Evolutionary conservation across 2,329 filamentous ascomycete species (phyloP).

Genomic region (Hymenoscyphus infarciens): DNA sequence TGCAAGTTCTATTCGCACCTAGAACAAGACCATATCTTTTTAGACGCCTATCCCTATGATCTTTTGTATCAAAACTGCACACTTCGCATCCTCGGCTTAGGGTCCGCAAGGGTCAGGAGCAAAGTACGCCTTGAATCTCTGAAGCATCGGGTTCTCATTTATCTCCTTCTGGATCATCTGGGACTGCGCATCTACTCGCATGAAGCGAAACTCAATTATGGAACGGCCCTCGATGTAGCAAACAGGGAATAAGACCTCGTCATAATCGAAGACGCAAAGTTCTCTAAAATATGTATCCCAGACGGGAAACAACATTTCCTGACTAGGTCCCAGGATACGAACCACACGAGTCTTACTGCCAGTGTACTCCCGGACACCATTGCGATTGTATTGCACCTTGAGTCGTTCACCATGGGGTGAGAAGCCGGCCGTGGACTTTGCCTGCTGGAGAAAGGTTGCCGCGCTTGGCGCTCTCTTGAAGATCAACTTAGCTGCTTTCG

Average conservation of each 20-base stretch:
- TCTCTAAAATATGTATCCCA: constrained; percentile 6
- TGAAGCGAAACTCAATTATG: constrained; percentile 13
- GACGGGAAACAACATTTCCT: constrained; percentile 5
- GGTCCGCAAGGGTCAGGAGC: constrained; percentile 10
- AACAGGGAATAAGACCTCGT: background rate
- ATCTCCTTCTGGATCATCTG: constrained; percentile 11
- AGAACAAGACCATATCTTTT: too few relatives aligned
- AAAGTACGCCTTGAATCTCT: background rate
- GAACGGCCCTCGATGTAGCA: background rate
- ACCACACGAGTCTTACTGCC: constrained; percentile 5
- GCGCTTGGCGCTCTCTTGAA: constrained; percentile 8
- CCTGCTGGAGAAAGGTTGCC: background rate
- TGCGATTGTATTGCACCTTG: constrained; percentile 5
- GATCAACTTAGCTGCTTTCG: constrained; percentile 5
- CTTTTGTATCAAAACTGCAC: background rate
- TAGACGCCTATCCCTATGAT: background rate
- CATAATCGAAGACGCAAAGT: constrained; percentile 8
- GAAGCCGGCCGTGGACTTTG: background rate
- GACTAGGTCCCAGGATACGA: background rate
- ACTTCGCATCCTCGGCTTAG: background rate
- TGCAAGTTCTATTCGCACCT: too few relatives aligned
- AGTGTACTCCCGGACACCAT: background rate
- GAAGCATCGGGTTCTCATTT: background rate
- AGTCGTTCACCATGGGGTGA: background rate
- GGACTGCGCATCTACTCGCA: constrained; percentile 9